phyloP scores from a whole-genome alignment of 805 yeast species.

The Yamadazyma sp. region DNA sequence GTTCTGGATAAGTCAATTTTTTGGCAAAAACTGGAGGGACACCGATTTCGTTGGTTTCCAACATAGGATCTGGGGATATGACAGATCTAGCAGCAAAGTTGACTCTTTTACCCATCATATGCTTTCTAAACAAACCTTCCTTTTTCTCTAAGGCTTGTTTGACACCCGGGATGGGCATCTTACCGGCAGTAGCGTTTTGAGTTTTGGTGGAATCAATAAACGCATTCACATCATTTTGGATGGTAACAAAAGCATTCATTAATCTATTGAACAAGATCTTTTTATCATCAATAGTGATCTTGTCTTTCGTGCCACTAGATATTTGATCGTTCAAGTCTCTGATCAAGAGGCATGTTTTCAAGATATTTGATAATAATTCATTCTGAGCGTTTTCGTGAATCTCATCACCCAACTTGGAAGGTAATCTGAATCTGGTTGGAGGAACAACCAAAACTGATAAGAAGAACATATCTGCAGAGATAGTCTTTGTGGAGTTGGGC shows the following conservation, averaged over 20 bases:
- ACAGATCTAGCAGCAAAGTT: constrained; percentile 99
- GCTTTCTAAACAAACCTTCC: constrained; percentile 97
- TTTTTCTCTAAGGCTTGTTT: constrained; percentile 97
- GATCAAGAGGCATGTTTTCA: constrained; percentile 77
- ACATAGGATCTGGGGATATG: constrained; percentile 97
- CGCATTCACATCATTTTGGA: constrained; percentile 93
- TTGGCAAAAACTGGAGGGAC: constrained; percentile 98
- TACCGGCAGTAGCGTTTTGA: constrained; percentile 66
- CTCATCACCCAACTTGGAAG: constrained; percentile 96
- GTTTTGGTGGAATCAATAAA: constrained; percentile 90
- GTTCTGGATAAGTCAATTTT: constrained; percentile 96
- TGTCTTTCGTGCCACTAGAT: constrained; percentile 41
- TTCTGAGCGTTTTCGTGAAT: constrained; percentile 93
- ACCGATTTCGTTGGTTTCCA: constrained; percentile 97
- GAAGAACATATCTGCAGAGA: constrained; percentile 80
- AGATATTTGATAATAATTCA: constrained; percentile 76
- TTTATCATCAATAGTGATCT: constrained; percentile 59
- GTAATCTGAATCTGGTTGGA: constrained; percentile 93
- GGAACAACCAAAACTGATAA: constrained; percentile 89
- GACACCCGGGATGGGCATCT: constrained; percentile 87
- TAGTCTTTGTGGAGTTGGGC: constrained; percentile 50
- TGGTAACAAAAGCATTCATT: constrained; percentile 92
- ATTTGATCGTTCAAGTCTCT: constrained; percentile 89
- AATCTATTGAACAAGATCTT: constrained; percentile 79
- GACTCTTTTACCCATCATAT: constrained; percentile 99